These are phyloP conservation scores for Phytomonas francai DNA, from an alignment of 208 protist genomes.

Conservation along the genomic window DNA sequence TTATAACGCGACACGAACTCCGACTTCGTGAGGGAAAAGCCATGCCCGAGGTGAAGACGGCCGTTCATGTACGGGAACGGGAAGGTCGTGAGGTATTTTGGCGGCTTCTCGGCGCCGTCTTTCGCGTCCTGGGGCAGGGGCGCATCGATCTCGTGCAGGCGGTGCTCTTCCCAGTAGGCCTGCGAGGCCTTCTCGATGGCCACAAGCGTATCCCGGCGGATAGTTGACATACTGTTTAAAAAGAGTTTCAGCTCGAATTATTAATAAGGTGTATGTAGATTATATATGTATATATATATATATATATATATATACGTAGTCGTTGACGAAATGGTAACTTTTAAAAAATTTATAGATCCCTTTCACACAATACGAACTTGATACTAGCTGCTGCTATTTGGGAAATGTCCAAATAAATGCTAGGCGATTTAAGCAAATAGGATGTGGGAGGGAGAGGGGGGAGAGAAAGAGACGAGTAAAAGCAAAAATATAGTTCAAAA, in stretches of 20 bases:
- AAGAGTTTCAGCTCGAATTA: neutral
- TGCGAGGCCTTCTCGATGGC: slow-evolving; percentile 66
- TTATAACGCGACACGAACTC: slow-evolving; percentile 98
- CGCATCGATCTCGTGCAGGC: slow-evolving; percentile 62
- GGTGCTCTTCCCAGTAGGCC: slow-evolving; percentile 44
- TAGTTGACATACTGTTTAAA: slow-evolving; percentile 54
- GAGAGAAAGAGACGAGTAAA: slow-evolving; percentile 5
- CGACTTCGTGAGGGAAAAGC: slow-evolving; percentile 98
- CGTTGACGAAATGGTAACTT: neutral
- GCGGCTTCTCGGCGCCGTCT: slow-evolving; percentile 24
- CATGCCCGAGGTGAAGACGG: slow-evolving; percentile 98
- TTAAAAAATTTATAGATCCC: neutral
- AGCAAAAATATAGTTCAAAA: neutral
- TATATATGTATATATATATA: neutral
- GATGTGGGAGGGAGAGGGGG: neutral
- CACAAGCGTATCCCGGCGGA: slow-evolving; percentile 62
- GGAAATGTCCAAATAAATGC: neutral
- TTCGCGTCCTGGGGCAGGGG: slow-evolving; percentile 14
- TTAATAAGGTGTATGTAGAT: neutral
- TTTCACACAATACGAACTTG: neutral
- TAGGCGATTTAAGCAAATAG: too few species aligned
- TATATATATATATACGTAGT: neutral
- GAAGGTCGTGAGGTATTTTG: slow-evolving; percentile 98
- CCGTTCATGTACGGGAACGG: slow-evolving; percentile 99
- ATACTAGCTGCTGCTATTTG: neutral